Evolutionary conservation across 2,329 filamentous ascomycete genomes (phyloP).

Genomic region (Chaetomium olivaceum): DNA sequence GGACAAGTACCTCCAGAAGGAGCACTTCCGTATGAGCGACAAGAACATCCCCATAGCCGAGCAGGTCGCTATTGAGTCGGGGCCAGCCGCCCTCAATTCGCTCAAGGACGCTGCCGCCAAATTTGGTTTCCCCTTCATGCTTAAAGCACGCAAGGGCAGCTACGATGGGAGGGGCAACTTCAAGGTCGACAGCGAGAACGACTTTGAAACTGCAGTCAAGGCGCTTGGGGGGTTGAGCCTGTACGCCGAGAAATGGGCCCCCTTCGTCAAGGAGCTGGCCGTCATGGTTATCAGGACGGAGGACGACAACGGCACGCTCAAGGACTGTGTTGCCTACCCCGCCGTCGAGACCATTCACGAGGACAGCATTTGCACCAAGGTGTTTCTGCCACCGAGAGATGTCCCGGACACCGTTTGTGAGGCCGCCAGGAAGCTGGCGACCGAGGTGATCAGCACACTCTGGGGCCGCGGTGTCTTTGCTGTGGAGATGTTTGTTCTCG

Average conservation of each 20-base stretch:
- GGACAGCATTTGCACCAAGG: constrained; percentile 91
- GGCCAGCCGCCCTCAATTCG: constrained; percentile 57
- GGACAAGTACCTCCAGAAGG: constrained; percentile 90
- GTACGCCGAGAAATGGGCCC: constrained; percentile 87
- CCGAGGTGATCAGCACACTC: constrained; percentile 75
- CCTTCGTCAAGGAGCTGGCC: constrained; percentile 83
- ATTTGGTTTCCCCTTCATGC: constrained; percentile 84
- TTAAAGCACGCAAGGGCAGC: constrained; percentile 86
- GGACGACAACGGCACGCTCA: constrained; percentile 56
- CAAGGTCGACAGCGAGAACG: constrained; percentile 47
- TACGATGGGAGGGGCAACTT: constrained; percentile 84
- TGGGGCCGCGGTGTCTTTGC: constrained; percentile 92
- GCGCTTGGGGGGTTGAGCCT: constrained; percentile 70
- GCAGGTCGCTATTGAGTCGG: constrained; percentile 62
- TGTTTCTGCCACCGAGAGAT: constrained; percentile 78
- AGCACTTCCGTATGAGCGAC: constrained; percentile 61
- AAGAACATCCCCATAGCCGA: constrained; percentile 71
- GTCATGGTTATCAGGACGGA: constrained; percentile 95
- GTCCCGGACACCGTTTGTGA: constrained; percentile 62
- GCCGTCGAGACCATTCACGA: constrained; percentile 94
- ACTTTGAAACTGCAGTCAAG: constrained; percentile 63
- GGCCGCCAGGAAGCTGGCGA: constrained; percentile 73
- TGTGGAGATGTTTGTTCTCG: constrained; percentile 89
- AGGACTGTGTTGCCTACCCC: constrained; percentile 69
- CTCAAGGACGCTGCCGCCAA: constrained; percentile 62